Percentiles rank a stretch among this genome's conserved stretches.
These are phyloP conservation scores for Asclepias syriaca DNA, from an alignment of 257 asterid species.

Conservation along the genomic window DNA sequence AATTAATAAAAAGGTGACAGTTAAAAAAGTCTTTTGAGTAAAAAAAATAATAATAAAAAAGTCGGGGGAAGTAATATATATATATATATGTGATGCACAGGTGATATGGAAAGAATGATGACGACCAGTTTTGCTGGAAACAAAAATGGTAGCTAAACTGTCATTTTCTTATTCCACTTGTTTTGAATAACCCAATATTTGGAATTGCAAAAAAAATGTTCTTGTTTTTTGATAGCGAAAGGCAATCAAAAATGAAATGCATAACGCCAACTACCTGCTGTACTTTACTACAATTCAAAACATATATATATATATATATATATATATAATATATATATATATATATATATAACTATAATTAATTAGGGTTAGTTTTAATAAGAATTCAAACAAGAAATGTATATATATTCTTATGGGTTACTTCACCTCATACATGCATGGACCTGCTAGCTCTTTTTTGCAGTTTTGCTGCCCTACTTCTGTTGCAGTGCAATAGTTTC, in stretches of 20 bases:
- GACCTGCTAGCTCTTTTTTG: no score
- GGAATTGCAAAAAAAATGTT: constrained; percentile 13
- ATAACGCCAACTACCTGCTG: constrained; percentile 57
- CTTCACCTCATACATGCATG: constrained; percentile 32
- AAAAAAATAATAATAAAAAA: no score
- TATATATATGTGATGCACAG: no score
- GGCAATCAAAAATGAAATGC: constrained; percentile 40
- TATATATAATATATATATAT: constrained; percentile 23
- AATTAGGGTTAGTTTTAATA: constrained; percentile 46
- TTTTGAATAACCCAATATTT: constrained; percentile 36
- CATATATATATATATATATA: background rate
- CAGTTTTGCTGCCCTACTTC: no score
- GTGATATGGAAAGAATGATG: constrained; percentile 11
- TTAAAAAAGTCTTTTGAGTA: no score
- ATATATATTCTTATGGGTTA: constrained; percentile 40
- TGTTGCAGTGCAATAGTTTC: no score
- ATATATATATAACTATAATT: constrained; percentile 17
- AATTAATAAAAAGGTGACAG: no score
- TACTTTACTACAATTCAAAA: constrained; percentile 19
- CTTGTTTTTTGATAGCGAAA: constrained; percentile 48
- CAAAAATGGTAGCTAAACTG: constrained; percentile 40
- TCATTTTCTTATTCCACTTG: constrained; percentile 43
- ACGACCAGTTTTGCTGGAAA: constrained; percentile 11
- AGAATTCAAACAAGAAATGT: constrained; percentile 42
- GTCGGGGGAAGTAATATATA: no score